Evolutionary conservation across 1,284 basidiomycete genomes (phyloP), one percentile per base, ranked within the genome.

Genomic region (Microbotryum violaceum): DNA sequence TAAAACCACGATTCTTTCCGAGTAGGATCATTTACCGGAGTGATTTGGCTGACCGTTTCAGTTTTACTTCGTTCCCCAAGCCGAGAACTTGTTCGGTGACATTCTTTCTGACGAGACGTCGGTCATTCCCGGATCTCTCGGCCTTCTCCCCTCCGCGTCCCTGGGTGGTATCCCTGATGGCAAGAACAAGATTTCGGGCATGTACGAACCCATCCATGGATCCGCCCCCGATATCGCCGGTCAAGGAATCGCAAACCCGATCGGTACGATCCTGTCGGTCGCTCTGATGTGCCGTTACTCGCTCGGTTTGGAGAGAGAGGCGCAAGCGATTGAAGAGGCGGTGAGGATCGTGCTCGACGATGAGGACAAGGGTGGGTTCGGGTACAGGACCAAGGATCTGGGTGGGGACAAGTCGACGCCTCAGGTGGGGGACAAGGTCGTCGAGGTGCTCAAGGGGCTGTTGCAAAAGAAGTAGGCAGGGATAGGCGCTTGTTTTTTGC

Each of bases 141-240:
- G 96, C 60, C 83, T 99, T 25, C 82, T 98, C 16, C 94, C 96
- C 21, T 97, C 94, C 12, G 94, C 94, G 12, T 97, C 92, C 12
- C 83, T 97, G 18, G 89, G 92, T 7, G 92, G 91, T 49, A 87
- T 92, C 33, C 96, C 94, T 1, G 85, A 86, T 48, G 80, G 85
- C 55, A 82, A 85, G 33, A 78, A 76, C 20, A 82, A 83, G 33
- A 79, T 83, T 64, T 76, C 82, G 16, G 96, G 96, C 54, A 79
- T 99, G 58, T 98, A 98, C 79, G 94, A 98, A 77, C 94, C 94
- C 62, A 94, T 96, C 60, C 89, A 91, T 73, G 89, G 90, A 56
- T 94, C 91, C 42, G 94, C 94, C 2, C 94, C 94, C 54, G 94
- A 97, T 73, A 97, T 97, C 70, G 91, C 93, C 8, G 92, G 91